Evolutionary conservation across 1,284 basidiomycete genomes (phyloP).

Genomic region (Cystobasidium slooffiae): DNA sequence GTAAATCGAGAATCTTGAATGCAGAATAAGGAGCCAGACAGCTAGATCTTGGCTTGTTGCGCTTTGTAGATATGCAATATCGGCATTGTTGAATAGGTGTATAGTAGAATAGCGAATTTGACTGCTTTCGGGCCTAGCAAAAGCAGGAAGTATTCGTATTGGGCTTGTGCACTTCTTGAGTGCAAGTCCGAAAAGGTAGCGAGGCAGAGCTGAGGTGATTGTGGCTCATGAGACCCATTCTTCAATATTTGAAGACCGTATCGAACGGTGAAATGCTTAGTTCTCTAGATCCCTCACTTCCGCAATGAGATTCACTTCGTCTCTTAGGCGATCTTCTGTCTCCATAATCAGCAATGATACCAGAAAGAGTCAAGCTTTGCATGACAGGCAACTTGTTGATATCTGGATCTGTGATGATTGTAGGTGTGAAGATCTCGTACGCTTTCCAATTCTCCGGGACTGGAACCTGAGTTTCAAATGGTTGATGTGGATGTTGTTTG

Average conservation of each 20-base stretch:
- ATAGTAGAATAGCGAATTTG: too few relatives aligned
- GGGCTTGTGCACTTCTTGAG: too few relatives aligned
- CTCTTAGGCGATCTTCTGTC: neutral
- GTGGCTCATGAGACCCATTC: neutral
- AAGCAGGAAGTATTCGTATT: too few relatives aligned
- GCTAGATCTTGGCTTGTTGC: too few relatives aligned
- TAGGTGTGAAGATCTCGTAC: neutral
- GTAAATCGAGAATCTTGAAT: too few relatives aligned
- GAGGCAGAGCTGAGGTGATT: neutral
- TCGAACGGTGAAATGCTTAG: neutral
- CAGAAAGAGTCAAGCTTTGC: neutral
- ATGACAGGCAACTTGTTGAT: neutral
- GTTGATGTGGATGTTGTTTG: neutral
- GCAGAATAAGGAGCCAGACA: too few relatives aligned
- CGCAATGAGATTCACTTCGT: neutral
- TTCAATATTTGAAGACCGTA: neutral
- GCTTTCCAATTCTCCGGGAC: slow-evolving; percentile 5
- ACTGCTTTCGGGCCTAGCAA: too few relatives aligned
- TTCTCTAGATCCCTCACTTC: neutral
- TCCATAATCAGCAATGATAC: slow-evolving; percentile 10
- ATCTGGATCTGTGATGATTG: neutral
- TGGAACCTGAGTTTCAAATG: neutral
- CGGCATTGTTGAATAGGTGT: too few relatives aligned
- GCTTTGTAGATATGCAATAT: too few relatives aligned
- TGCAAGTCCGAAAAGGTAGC: too few relatives aligned